Evolutionary conservation across 129 eudicot species (phyloP).

Genomic region (Mikania micrantha): DNA sequence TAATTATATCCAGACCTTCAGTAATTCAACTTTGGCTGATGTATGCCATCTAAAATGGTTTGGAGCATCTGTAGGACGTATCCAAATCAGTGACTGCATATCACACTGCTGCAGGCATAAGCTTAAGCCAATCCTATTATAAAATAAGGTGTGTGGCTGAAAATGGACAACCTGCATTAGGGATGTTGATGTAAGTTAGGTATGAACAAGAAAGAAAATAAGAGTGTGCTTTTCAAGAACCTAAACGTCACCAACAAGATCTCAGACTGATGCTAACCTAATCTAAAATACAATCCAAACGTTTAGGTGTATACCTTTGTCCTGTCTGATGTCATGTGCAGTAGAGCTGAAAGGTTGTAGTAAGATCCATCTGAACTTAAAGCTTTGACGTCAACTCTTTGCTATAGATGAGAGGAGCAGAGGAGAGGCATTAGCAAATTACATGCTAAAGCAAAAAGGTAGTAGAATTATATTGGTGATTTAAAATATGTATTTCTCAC

Average conservation of each 20-base stretch:
- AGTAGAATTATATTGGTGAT: neutral
- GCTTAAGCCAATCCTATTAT: slow-evolving; percentile 67
- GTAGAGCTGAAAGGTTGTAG: slow-evolving; percentile 77
- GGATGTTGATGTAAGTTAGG: slow-evolving; percentile 4
- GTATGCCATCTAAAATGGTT: slow-evolving; percentile 68
- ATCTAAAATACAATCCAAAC: slow-evolving; percentile 2
- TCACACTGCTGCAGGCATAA: slow-evolving; percentile 77
- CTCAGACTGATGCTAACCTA: neutral
- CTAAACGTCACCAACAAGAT: too few species aligned
- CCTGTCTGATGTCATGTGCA: slow-evolving; percentile 93
- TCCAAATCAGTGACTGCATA: slow-evolving; percentile 47
- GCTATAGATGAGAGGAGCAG: slow-evolving; percentile 38
- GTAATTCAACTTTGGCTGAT: slow-evolving; percentile 52
- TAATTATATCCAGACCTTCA: slow-evolving; percentile 53
- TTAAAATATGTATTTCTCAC: slow-evolving; percentile 27
- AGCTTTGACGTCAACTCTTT: slow-evolving; percentile 89
- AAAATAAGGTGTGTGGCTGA: slow-evolving; percentile 81
- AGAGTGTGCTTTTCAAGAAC: neutral
- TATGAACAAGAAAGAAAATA: slow-evolving; percentile 11
- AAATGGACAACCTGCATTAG: slow-evolving; percentile 77
- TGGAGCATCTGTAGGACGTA: slow-evolving; percentile 82
- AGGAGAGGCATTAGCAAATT: slow-evolving; percentile 11
- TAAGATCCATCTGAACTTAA: slow-evolving; percentile 81
- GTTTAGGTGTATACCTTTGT: slow-evolving; percentile 59
- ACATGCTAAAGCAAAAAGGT: slow-evolving; percentile 14